Conservation (phyloP, 78 protist genomes). For the Dictyostelium discoideum region DNA sequence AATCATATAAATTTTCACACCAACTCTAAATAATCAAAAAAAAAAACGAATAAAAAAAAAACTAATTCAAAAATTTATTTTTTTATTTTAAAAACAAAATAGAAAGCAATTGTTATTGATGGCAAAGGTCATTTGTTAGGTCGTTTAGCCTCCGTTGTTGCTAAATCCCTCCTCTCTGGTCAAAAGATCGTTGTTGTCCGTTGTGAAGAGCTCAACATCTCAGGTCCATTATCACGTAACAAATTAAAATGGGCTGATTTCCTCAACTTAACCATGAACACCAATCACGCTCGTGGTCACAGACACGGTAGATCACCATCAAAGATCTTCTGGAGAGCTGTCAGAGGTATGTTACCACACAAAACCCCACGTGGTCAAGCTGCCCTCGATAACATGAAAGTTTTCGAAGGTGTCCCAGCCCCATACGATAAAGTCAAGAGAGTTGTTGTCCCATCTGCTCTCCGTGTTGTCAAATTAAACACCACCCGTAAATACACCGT, state of each 20-base stretch:
- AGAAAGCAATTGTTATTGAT: slow-evolving; percentile 91
- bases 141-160: slow-evolving; percentile 98
- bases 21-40: neutral
- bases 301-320: slow-evolving; percentile 97
- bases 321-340: slow-evolving; percentile 93
- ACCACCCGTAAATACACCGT: slow-evolving; percentile 92
- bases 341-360: slow-evolving; percentile 99
- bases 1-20: too few relatives aligned
- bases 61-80: neutral
- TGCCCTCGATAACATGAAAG: slow-evolving; percentile 95
- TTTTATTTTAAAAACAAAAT: neutral
- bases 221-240: slow-evolving; percentile 98
- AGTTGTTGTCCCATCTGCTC: slow-evolving; percentile 98
- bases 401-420: slow-evolving; percentile 98
- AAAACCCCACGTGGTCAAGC: slow-evolving; percentile 97
- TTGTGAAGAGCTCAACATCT: slow-evolving; percentile 95
- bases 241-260: slow-evolving; percentile 92
- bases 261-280: slow-evolving; percentile 90
- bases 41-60: neutral
- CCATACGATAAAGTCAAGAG: slow-evolving; percentile 96
- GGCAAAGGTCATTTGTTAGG: slow-evolving; percentile 98
- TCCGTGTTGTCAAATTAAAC: slow-evolving; percentile 91
- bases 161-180: slow-evolving; percentile 98
- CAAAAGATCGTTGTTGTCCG: slow-evolving; percentile 96
- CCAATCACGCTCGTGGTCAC: slow-evolving; percentile 98